Base-by-base conservation (phyloP, 139 green algal genomes). In the Chlorella sp. region DNA sequence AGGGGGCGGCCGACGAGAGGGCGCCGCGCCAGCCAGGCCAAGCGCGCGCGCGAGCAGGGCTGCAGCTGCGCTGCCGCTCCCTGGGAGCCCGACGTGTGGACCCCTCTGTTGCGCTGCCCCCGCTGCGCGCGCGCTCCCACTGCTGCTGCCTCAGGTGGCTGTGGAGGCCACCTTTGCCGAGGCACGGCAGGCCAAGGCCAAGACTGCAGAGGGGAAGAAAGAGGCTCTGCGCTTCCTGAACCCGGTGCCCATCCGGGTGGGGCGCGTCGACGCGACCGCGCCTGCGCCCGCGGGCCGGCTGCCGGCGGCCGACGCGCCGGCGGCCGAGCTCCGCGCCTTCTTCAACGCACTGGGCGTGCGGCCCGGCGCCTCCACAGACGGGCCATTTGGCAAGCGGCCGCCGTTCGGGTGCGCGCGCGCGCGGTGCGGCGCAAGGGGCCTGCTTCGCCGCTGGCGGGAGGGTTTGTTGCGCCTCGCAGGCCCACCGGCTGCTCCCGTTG, bases 381-480 rank as follows among this genome's bases (percentile, higher is more conserved):
- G 87, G 23, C 79, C 82, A 40, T 91, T 93, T 77, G 70, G 48
- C 58, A 66, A 45, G 14, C 94, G 93, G 81, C 76, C 88, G 11
- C 87, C 89, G 2, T 95, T 96, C 82, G 51, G 51, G 12, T 60
- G 51, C 6, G 51, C 12, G 9, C 51, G 51, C 12, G 11, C 51
- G 6, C 21, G 51, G 12, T n/a, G 51, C 27, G 53, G 53, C 6
- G 53, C 15, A n/a, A n/a, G 27, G 4, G 12, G 19, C 27, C 23
- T 23, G 53, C 21, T 60, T 60, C 21, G 51, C 12, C 12, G 51
- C 21, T 61, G 53, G 53, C 23, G 53, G 53, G 53, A 5, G 53
- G 21, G 51, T 23, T 19, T 19, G 51, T n/a, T 8, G 6, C n/a
- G 51, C n/a, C n/a, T n/a, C n/a, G n/a, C n/a, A n/a, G 12, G 17